phyloP scores from a whole-genome alignment of 1,284 basidiomycete genomes.

The Cutaneotrichosporon spelunceum region DNA sequence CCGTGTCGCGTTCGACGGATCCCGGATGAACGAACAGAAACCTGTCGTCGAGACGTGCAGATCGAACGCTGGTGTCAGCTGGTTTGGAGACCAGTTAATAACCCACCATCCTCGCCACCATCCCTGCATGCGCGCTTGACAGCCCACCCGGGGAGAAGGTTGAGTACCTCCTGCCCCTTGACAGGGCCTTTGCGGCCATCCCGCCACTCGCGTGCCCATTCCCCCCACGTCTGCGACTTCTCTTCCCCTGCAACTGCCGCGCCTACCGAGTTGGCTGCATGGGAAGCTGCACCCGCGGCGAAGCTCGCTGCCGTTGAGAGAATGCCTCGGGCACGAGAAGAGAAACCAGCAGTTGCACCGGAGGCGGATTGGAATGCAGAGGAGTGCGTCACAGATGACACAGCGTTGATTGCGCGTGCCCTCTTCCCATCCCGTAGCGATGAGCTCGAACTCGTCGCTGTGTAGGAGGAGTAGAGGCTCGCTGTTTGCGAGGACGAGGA shows the following conservation, averaged over 20 bases:
- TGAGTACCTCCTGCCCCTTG: slow-evolving; percentile 28
- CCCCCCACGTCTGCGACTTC: slow-evolving; percentile 24
- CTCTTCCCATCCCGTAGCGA: neutral
- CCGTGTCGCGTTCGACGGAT: slow-evolving; percentile 63
- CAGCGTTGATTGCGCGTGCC: neutral
- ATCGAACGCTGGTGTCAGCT: slow-evolving; percentile 19
- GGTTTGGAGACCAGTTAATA: neutral
- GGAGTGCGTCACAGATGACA: slow-evolving; percentile 1
- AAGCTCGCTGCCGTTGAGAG: slow-evolving; percentile 14
- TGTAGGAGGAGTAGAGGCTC: neutral
- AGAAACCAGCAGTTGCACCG: slow-evolving; percentile 8
- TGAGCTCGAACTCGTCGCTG: neutral
- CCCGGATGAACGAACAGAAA: slow-evolving; percentile 60
- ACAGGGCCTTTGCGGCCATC: slow-evolving; percentile 6
- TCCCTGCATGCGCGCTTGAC: slow-evolving; percentile 29
- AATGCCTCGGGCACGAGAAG: slow-evolving; percentile 19
- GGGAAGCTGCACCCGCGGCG: slow-evolving; percentile 4
- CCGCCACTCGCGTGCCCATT: slow-evolving; percentile 23
- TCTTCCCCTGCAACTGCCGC: slow-evolving; percentile 24
- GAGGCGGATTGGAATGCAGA: slow-evolving; percentile 12
- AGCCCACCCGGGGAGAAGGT: slow-evolving; percentile 45
- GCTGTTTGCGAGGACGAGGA: neutral
- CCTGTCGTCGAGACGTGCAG: slow-evolving; percentile 15
- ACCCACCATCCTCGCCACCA: slow-evolving; percentile 20
- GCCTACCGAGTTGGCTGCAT: neutral